A percentile compares a stretch with the other conserved stretches of the same genome.
phyloP scores from a whole-genome alignment of 495 filamentous ascomycete genomes.

The Hypomontagnella monticulosa region DNA sequence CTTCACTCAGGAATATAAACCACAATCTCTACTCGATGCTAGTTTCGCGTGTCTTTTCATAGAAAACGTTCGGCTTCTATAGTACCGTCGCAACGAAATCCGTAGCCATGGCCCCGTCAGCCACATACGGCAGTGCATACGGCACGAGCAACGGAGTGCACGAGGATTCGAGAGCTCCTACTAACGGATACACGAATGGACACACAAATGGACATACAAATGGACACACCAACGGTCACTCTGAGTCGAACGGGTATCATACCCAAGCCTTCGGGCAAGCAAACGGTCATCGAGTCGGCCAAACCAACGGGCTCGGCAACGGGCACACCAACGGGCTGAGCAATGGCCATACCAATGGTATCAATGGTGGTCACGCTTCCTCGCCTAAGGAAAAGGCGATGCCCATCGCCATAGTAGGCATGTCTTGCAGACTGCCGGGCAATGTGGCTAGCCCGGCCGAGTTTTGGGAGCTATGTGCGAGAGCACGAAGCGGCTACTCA shows the following conservation, averaged over 20 bases:
- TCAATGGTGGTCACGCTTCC: conserved; percentile 7
- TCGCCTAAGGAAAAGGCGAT: conserved; percentile 39
- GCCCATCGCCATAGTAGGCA: conserved; percentile 67
- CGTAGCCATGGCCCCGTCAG: conserved; percentile 55
- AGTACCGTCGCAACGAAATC: conserved; percentile 44
- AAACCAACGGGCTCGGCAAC: conserved; percentile 13
- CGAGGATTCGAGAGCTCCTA: conserved; percentile 44
- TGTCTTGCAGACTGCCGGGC: conserved; percentile 63
- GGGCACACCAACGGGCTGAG: conserved; percentile 7
- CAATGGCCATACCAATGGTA: conserved; percentile 38
- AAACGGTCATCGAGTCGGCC: conserved; percentile 27
- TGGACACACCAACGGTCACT: conserved; percentile 28
- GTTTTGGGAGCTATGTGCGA: conserved; percentile 68
- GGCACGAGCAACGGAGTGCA: conserved; percentile 43
- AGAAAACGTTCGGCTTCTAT: conserved; percentile 30
- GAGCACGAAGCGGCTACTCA: conserved; percentile 66
- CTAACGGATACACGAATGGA: conserved; percentile 51
- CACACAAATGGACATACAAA: conserved; percentile 49
- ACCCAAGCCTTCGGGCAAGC: conserved; percentile 21
- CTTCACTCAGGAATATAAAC: conserved; percentile 39
- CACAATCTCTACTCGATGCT: conserved; percentile 37
- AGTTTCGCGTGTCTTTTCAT: conserved; percentile 22
- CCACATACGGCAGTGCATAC: conserved; percentile 52
- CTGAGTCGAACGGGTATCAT: conserved; percentile 25
- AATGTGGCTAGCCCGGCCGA: conserved; percentile 63